Conservation (phyloP, 1,139 yeast species). For the Hansenula sp. region DNA sequence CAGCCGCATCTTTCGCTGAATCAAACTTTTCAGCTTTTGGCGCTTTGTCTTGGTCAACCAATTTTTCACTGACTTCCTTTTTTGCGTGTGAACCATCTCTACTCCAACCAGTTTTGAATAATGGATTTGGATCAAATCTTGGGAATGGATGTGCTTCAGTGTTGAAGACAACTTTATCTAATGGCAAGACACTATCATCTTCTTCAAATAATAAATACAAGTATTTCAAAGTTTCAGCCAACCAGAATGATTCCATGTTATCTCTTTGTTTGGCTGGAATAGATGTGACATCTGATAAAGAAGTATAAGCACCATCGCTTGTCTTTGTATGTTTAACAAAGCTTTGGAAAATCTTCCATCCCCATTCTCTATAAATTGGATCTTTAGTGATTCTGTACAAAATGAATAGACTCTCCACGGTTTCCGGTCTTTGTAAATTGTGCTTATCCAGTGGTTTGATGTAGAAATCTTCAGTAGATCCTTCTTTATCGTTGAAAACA, state of each 20-base stretch:
- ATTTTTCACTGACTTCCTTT: not conserved
- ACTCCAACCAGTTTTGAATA: conserved; percentile 65
- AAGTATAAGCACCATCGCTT: conserved; percentile 57
- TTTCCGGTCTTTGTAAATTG: conserved; percentile 90
- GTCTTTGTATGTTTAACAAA: conserved; percentile 60
- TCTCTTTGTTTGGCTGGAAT: conserved; percentile 52
- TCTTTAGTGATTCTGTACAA: conserved; percentile 81
- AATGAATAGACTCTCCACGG: conserved; percentile 84
- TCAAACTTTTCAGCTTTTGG: not conserved
- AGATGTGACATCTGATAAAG: conserved; percentile 60
- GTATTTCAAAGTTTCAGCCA: conserved; percentile 89
- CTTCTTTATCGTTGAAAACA: conserved; percentile 54
- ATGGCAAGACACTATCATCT: conserved; percentile 55
- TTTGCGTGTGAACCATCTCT: not conserved
- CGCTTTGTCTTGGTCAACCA: not conserved
- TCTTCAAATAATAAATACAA: conserved; percentile 74
- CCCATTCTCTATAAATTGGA: conserved; percentile 82
- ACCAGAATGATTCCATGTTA: conserved; percentile 91
- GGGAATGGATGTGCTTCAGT: conserved; percentile 96
- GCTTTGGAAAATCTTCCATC: conserved; percentile 77
- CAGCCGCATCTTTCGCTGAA: too few relatives aligned
- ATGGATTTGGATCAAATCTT: conserved; percentile 46
- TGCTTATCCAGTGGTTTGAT: conserved; percentile 75
- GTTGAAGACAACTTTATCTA: conserved; percentile 74
- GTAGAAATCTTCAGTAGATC: conserved; percentile 47